Evolutionary conservation across 495 filamentous ascomycete genomes (phyloP), one percentile per base, ranked within the genome.

Genomic region (Talaromyces adpressus): DNA sequence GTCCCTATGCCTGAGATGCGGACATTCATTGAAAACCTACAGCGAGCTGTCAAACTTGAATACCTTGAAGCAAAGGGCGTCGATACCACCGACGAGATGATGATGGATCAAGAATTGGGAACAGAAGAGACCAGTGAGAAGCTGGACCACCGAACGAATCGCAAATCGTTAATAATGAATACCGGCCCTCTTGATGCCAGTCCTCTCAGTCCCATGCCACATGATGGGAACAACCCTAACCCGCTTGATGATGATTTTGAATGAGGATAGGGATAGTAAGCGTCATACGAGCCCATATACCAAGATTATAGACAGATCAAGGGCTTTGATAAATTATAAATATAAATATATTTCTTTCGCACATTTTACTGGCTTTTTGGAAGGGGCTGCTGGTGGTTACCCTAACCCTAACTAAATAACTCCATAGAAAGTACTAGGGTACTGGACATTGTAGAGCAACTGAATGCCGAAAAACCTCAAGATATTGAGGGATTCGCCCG

Each of bases 111-210:
- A 63, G 32, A 69, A 79, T 36, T 68, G 69, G 69, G 59, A 2
- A 79, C 86, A 0, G 87, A 87, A 57, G 87, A 89, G 62, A 87
- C 84, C 54, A 88, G 83, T 64, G 86, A 90, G 53, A 75, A 74
- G 59, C 68, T 77, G 11, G 77, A 78, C 63, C 73, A 74, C 61
- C 76, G 75, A 45, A 74, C 67, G 57, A 72, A 81, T 63, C 76
- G 76, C 39, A 72, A 70, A 63, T 79, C 76, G 18, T 65, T 79
- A 39, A 72, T 79, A 32, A 71, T 69, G n/a, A 73, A 69, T 36
- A 70, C 74, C 52, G 64, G 62, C 54, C 71, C 77, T 57, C 61
- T 79, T 58, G 78, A 79, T 47, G 64, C 69, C 12, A 76, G 72
- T 2, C 66, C 67, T 65, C 69, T 77, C 51, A 71, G 64, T 59